Evolutionary conservation across 148 eudicot species (phyloP).

Genomic region (Tetragonia tetragonoides): DNA sequence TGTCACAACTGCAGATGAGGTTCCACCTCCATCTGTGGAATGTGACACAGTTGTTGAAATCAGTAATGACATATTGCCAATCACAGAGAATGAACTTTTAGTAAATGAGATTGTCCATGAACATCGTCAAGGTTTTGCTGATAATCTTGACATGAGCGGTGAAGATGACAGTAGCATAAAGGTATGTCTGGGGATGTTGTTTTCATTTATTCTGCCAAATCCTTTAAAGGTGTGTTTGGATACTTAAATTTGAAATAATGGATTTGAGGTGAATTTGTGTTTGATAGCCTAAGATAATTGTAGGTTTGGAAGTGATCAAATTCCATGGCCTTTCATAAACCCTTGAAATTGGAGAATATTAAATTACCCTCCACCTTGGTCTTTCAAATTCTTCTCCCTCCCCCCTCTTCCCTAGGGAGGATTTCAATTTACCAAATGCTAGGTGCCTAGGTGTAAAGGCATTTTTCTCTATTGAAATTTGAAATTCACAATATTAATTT

Average conservation of each 20-base stretch:
- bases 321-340: too few relatives aligned
- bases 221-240: not conserved
- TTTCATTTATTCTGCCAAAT: not conserved
- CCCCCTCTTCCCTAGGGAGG: too few relatives aligned
- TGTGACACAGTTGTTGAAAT: constrained; percentile 13
- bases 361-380: too few relatives aligned
- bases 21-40: constrained; percentile 30
- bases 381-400: too few relatives aligned
- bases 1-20: constrained; percentile 28
- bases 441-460: too few relatives aligned
- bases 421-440: too few relatives aligned
- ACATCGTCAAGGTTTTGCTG: constrained; percentile 48
- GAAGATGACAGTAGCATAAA: constrained; percentile 41
- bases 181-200: constrained; percentile 39
- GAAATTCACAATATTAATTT: too few relatives aligned
- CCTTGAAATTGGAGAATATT: too few relatives aligned
- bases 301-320: too few relatives aligned
- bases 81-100: constrained; percentile 66
- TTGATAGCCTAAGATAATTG: too few relatives aligned
- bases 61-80: constrained; percentile 12
- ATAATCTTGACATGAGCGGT: constrained; percentile 39
- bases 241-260: not conserved
- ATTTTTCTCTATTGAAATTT: too few relatives aligned
- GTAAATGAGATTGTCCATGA: constrained; percentile 83
- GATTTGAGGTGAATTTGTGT: not conserved